Conservation (phyloP, 805 yeast species). For the Schwanniomyces sp. region DNA sequence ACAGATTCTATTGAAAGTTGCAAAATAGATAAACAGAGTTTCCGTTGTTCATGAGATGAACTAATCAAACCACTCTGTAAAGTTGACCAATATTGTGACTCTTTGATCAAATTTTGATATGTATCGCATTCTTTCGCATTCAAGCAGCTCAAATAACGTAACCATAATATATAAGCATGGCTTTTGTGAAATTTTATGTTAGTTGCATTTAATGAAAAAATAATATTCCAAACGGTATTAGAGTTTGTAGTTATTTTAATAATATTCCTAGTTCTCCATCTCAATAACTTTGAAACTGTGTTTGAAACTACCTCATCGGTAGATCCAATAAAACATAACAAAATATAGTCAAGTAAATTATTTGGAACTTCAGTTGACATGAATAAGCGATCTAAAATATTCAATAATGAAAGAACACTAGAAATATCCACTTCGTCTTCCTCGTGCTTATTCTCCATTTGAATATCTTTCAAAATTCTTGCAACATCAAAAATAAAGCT, state of each 20-base stretch:
- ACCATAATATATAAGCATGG: conserved; percentile 54
- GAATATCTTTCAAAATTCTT: conserved; percentile 2
- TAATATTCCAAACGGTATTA: conserved; percentile 44
- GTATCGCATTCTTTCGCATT: conserved; percentile 7
- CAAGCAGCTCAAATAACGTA: conserved; percentile 45
- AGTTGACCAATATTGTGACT: conserved; percentile 51
- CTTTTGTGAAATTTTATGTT: conserved; percentile 22
- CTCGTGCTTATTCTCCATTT: not conserved
- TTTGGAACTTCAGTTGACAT: conserved; percentile 13
- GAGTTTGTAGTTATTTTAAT: conserved; percentile 12
- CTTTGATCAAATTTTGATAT: conserved; percentile 24
- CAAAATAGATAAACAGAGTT: conserved; percentile 64
- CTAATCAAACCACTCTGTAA: conserved; percentile 59
- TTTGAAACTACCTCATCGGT: conserved; percentile 39
- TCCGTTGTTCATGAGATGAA: conserved; percentile 63
- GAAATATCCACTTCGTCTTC: conserved; percentile 11
- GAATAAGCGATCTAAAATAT: conserved; percentile 38
- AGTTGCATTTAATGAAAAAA: conserved; percentile 36
- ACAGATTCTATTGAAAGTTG: conserved; percentile 57
- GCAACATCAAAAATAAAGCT: conserved; percentile 17
- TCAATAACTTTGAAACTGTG: conserved; percentile 39
- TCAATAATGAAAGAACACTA: conserved; percentile 21
- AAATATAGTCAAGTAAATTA: conserved; percentile 15
- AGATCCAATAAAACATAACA: conserved; percentile 33
- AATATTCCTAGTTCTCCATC: conserved; percentile 53